phyloP scores from a whole-genome alignment of 495 filamentous ascomycete genomes.

The Podospora didyma region DNA sequence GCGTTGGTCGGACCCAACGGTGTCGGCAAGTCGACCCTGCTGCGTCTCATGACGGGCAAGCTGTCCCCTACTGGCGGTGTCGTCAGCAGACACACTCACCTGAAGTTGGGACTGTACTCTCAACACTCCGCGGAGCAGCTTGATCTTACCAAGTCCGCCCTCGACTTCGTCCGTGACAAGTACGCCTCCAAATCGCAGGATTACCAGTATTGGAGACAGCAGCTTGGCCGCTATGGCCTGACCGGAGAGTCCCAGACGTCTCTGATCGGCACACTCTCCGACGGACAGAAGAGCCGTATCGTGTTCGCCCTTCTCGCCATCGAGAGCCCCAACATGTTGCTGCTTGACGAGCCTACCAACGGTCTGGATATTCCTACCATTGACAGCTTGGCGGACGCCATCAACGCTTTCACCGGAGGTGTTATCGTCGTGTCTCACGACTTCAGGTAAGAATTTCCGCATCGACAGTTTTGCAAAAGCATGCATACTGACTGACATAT shows the following conservation, averaged over 20 bases:
- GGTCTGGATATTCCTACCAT: conserved; percentile 99
- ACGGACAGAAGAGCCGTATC: conserved; percentile 96
- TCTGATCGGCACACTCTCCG: conserved; percentile 94
- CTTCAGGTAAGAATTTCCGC: conserved; percentile 67
- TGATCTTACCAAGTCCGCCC: conserved; percentile 92
- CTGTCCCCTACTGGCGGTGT: conserved; percentile 77
- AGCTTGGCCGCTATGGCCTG: conserved; percentile 90
- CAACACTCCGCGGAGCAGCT: conserved; percentile 99
- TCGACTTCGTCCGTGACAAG: conserved; percentile 97
- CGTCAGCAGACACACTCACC: conserved; percentile 89
- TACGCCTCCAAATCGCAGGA: conserved; percentile 86
- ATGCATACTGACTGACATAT: conserved; percentile 22
- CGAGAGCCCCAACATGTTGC: conserved; percentile 93
- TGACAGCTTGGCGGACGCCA: conserved; percentile 93
- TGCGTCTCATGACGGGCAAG: conserved; percentile 96
- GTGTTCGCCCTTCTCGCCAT: conserved; percentile 97
- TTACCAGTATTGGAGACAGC: conserved; percentile 99
- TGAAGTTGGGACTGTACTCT: conserved; percentile 96
- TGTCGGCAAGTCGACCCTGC: conserved; percentile 98
- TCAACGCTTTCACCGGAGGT: conserved; percentile 93
- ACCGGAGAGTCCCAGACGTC: conserved; percentile 91
- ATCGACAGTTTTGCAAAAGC: background rate
- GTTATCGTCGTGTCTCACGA: conserved; percentile 98
- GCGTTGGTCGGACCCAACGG: conserved; percentile 97
- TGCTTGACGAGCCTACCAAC: conserved; percentile 98